A percentile compares a stretch with the other conserved stretches of the same genome.
phyloP scores from a whole-genome alignment of 257 asterid genomes.

The Penstemon davidsonii region DNA sequence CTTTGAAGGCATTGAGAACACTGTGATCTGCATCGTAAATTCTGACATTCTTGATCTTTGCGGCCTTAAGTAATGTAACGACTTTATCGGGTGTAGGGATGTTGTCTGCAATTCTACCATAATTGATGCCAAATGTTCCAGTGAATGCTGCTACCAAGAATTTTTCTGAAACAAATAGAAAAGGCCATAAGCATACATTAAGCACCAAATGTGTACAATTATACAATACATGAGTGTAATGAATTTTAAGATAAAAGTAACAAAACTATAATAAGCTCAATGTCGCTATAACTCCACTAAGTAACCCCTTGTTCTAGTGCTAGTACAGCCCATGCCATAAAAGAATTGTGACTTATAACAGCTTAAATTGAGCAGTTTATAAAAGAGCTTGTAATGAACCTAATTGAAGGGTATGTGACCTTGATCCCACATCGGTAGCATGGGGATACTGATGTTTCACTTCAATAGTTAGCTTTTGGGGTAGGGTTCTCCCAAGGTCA shows the following conservation, averaged over 20 bases:
- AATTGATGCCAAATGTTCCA: constrained; percentile 90
- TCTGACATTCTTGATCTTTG: constrained; percentile 89
- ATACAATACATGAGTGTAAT: not conserved
- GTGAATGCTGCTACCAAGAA: constrained; percentile 60
- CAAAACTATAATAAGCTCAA: not conserved
- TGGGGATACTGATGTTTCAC: no score
- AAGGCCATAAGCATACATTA: constrained; percentile 7
- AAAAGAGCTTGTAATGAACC: not conserved
- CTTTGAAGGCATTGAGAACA: constrained; percentile 80
- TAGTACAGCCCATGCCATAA: not conserved
- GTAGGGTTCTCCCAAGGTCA: no score
- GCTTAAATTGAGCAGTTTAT: not conserved
- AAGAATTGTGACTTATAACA: not conserved
- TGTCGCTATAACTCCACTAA: not conserved
- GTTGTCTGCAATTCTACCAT: constrained; percentile 92
- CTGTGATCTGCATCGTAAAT: constrained; percentile 76
- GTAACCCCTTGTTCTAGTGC: not conserved
- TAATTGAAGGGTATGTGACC: not conserved
- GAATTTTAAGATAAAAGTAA: constrained; percentile 6
- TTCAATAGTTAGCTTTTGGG: no score
- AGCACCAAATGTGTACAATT: constrained; percentile 15
- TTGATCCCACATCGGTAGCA: no score
- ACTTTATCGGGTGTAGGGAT: constrained; percentile 91
- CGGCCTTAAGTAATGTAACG: constrained; percentile 68
- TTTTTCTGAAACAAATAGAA: constrained; percentile 43